Base-by-base conservation (phyloP, 2,329 filamentous ascomycete species). In the Aspergillus sp. region DNA sequence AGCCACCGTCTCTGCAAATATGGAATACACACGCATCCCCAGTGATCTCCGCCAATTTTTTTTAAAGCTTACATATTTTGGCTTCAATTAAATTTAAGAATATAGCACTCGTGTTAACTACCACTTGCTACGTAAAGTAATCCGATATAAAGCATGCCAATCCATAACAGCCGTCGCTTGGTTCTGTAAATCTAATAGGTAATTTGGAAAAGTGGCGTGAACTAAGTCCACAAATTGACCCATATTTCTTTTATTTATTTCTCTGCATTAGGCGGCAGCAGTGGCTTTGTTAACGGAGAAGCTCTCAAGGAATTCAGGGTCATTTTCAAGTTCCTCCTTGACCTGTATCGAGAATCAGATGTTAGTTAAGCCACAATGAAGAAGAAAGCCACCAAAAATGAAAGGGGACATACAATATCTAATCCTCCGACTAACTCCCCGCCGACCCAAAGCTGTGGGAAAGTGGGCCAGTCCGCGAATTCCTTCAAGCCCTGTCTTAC, bases 381-480 rank as follows among this genome's bases (percentile, higher is more conserved):
- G 11, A 35, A 5, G 41, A 19, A 11, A 12, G 2, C 9, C 27
- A 31, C 27, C 27, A 19, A 11, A 37, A 40, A 23, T 51, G 44
- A 25, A 44, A 57, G 35, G 41, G 33, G 14, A 82, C 91, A 82
- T 81, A 97, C 93, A 77, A 99, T 99, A 75, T 99, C 95, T 67
- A 99, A 78, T 1, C 95, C 95, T 58, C 95, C 93, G 21, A 98
- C 89, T 50, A 99, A 80, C 74, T 97, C 92, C 14, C 95, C 93
- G 59, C 88, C 85, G 12, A 96, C 86, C 87, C 93, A 99, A 62
- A 99, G 79, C 76, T 99, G 95, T 19, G 95, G 95, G 77, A 91
- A 99, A 0, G 95, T 99, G 9, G 95, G 95, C 95, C 95, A 99
- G 62, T 98, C 95, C n/a, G 92, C 92, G 74, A 87, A 98, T 77